A percentile compares a stretch with the other conserved stretches of the same genome.
phyloP scores from a whole-genome alignment of 495 filamentous ascomycete species.

The Lineolata rhizophorae region DNA sequence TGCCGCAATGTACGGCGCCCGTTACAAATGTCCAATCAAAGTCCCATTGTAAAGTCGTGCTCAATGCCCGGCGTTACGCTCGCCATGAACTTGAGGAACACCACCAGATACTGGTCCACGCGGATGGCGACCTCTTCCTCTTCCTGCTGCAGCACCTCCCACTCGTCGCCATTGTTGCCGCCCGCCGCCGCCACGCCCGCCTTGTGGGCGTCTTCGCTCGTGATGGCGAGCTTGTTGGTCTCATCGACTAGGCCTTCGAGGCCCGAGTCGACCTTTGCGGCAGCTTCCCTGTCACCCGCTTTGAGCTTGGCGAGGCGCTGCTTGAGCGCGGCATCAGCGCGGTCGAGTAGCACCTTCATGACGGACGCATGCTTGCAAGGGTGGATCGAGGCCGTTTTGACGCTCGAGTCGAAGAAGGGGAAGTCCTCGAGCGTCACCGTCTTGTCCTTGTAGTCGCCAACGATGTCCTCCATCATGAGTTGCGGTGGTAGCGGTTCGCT shows the following conservation, averaged over 20 bases:
- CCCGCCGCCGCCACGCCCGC: conserved; percentile 27
- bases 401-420: conserved; percentile 56
- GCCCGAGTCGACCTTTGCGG: conserved; percentile 32
- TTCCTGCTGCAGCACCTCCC: conserved; percentile 53
- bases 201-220: conserved; percentile 6
- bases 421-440: conserved; percentile 98
- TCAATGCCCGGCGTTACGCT: conserved; percentile 93
- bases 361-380: conserved; percentile 85
- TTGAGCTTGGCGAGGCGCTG: conserved; percentile 63
- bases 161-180: conserved; percentile 43
- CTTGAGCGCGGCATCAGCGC: conserved; percentile 82
- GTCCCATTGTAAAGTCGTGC: conserved; percentile 98
- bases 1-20: too few species aligned
- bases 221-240: conserved; percentile 14
- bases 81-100: conserved; percentile 97
- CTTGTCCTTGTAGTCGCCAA: conserved; percentile 98
- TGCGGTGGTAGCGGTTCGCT: conserved; percentile 69
- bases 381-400: conserved; percentile 93
- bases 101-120: conserved; percentile 93
- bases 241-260: conserved; percentile 42
- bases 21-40: too few species aligned
- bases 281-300: conserved; percentile 24
- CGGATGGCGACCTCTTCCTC: conserved; percentile 79
- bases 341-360: conserved; percentile 94
- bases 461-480: conserved; percentile 97